Conservation (phyloP, 331 rosid genomes). For the Phaseolus coccineus region DNA sequence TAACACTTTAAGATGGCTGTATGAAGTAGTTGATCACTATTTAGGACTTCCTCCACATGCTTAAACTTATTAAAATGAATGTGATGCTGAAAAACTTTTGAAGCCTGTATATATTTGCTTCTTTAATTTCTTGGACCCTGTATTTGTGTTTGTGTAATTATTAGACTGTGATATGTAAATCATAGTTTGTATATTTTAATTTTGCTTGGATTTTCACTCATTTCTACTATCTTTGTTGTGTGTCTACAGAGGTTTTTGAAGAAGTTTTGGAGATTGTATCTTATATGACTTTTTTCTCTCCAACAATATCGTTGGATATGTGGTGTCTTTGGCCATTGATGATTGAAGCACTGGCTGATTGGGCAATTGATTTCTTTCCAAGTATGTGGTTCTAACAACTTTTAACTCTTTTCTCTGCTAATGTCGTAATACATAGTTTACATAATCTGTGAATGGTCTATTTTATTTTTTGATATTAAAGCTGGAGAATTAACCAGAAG, state of each 20-base stretch:
- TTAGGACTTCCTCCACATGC: neutral
- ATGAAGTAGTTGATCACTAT: neutral
- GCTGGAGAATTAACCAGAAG: neutral
- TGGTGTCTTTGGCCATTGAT: constrained; percentile 98
- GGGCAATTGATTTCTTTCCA: constrained; percentile 96
- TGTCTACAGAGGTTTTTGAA: constrained; percentile 92
- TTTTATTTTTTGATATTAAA: neutral
- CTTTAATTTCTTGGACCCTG: neutral
- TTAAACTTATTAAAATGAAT: constrained; percentile 1
- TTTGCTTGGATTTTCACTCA: neutral
- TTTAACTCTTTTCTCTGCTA: neutral
- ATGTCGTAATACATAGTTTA: constrained; percentile 7
- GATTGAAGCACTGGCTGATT: constrained; percentile 91
- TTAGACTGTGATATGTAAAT: constrained; percentile 1
- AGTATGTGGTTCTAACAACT: constrained; percentile 54
- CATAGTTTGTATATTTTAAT: constrained; percentile 10
- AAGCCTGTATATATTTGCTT: constrained; percentile 13
- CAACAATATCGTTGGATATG: constrained; percentile 90
- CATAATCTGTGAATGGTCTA: constrained; percentile 20
- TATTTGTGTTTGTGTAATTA: constrained; percentile 6
- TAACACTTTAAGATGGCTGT: neutral
- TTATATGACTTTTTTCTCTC: constrained; percentile 92
- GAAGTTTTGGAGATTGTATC: constrained; percentile 95
- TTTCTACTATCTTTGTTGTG: constrained; percentile 12
- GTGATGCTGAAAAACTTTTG: neutral